These are phyloP conservation scores for Podila epicladia DNA, from an alignment of 192 early-diverging fungal genomes.

Conservation along the genomic window DNA sequence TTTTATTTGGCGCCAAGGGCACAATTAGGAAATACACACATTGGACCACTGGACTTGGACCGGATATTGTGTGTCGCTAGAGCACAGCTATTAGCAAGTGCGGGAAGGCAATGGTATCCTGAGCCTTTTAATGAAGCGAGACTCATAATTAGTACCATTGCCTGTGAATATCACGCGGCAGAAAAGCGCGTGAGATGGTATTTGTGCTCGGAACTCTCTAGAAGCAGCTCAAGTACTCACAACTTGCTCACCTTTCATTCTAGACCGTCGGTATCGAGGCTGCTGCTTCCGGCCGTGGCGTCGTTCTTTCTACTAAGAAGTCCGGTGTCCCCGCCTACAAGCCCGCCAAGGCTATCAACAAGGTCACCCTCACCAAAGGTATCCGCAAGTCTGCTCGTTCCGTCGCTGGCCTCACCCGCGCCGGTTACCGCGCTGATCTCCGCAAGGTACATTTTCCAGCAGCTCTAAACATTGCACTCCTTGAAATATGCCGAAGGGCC, in stretches of 20 bases:
- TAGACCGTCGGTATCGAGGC: slow-evolving; percentile 69
- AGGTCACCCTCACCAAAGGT: slow-evolving; percentile 67
- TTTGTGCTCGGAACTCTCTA: no score
- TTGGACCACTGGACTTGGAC: not conserved
- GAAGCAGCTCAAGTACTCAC: no score
- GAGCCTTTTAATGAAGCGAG: no score
- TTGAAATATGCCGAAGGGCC: no score
- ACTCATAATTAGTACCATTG: no score
- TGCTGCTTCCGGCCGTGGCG: slow-evolving; percentile 68
- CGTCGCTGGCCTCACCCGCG: slow-evolving; percentile 65
- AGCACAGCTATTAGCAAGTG: no score
- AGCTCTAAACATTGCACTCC: no score
- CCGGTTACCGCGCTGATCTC: slow-evolving; percentile 78
- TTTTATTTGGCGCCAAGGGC: not conserved
- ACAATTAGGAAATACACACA: not conserved
- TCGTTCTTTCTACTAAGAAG: slow-evolving; percentile 70
- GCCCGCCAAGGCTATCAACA: slow-evolving; percentile 60
- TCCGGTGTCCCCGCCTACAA: slow-evolving; percentile 59
- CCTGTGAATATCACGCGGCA: no score
- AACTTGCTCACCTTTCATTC: not conserved
- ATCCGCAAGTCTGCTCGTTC: slow-evolving; percentile 70
- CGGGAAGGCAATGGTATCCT: no score
- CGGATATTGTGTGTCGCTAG: no score
- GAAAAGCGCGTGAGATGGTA: no score
- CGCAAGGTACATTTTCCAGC: slow-evolving; percentile 53